Conservation (phyloP, 768 basidiomycete genomes). For the Trichaptum fuscoviolaceum region DNA sequence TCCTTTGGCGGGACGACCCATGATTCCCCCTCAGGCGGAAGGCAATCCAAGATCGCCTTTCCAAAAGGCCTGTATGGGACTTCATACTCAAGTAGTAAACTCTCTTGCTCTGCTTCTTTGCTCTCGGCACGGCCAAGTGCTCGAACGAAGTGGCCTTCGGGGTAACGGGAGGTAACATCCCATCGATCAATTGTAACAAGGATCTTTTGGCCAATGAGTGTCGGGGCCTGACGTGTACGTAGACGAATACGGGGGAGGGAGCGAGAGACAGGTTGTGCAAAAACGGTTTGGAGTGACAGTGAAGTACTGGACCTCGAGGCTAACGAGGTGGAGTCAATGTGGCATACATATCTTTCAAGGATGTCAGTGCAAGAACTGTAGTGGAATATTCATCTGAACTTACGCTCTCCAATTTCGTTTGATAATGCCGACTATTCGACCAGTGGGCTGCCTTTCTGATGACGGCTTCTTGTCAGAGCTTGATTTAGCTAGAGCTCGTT, state of each 20-base stretch:
- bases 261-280: constrained; percentile 89
- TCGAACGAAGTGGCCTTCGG: constrained; percentile 95
- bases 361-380: constrained; percentile 7
- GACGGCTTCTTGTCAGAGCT: constrained; percentile 27
- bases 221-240: constrained; percentile 89
- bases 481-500: constrained; percentile 34
- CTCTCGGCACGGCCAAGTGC: constrained; percentile 86
- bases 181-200: constrained; percentile 93
- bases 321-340: constrained; percentile 86
- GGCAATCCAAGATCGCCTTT: constrained; percentile 87
- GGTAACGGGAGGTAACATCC: constrained; percentile 83
- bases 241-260: constrained; percentile 90
- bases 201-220: constrained; percentile 88
- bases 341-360: constrained; percentile 75
- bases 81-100: constrained; percentile 88
- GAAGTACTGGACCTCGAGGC: constrained; percentile 75
- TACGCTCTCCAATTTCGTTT: constrained; percentile 96
- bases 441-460: constrained; percentile 82
- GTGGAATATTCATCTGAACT: constrained; percentile 25
- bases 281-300: constrained; percentile 82
- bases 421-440: constrained; percentile 84
- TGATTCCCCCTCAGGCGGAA: constrained; percentile 82
- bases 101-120: constrained; percentile 96
- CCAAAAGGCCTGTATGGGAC: constrained; percentile 96
- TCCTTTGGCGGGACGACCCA: constrained; percentile 90